Conservation (phyloP, 805 yeast genomes). For the Ogataea trehalophila region DNA sequence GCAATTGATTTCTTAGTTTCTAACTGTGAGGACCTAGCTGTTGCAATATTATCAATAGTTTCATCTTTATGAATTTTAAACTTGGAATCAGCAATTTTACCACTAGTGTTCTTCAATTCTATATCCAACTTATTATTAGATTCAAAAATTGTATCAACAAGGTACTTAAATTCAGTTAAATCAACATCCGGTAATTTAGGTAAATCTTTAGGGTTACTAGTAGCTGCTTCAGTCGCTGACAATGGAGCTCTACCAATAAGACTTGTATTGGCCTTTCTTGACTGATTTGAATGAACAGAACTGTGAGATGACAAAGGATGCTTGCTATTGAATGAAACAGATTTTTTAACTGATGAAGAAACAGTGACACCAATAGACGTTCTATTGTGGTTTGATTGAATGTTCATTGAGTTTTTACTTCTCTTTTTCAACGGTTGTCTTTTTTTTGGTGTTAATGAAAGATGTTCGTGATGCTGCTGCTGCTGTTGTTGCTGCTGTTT, state of each 20-base stretch:
- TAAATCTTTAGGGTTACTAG: conserved; percentile 21
- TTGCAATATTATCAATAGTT: neutral
- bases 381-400: conserved; percentile 12
- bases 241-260: conserved; percentile 1
- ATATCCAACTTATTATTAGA: neutral
- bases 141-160: conserved; percentile 29
- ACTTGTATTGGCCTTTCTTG: neutral
- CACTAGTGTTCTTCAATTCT: neutral
- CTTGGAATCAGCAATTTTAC: neutral
- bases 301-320: conserved; percentile 6
- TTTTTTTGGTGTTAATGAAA: conserved; percentile 8
- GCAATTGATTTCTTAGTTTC: neutral
- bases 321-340: conserved; percentile 38
- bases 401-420: conserved; percentile 9
- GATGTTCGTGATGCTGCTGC: too few relatives aligned
- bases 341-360: conserved; percentile 45
- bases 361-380: conserved; percentile 38
- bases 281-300: conserved; percentile 4
- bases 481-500: conserved; percentile 18
- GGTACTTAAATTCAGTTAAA: conserved; percentile 25
- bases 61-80: conserved; percentile 6
- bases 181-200: conserved; percentile 27
- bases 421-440: conserved; percentile 11
- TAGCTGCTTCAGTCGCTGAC: conserved; percentile 2
- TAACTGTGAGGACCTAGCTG: too few relatives aligned